Evolutionary conservation across 371 early-diverging fungal genomes (phyloP).

Genomic region (Mortierella sp.): DNA sequence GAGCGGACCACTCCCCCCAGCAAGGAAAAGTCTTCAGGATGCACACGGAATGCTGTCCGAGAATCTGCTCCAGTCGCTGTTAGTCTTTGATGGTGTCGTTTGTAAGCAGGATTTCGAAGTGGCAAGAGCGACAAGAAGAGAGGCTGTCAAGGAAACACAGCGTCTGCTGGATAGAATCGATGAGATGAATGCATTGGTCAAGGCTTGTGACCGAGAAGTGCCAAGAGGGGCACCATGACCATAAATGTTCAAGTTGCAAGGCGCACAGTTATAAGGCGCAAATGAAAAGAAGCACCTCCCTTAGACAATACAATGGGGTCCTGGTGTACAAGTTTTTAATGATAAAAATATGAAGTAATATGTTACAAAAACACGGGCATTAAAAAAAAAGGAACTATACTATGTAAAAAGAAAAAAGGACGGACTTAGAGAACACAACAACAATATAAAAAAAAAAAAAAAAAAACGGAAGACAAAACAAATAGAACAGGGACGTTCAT

Average conservation of each 20-base stretch:
- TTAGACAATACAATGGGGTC: too few relatives aligned
- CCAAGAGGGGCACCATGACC: too few relatives aligned
- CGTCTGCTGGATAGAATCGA: constrained; percentile 64
- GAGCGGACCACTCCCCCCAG: constrained; percentile 7
- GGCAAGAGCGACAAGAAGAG: constrained; percentile 67
- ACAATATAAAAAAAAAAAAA: background rate
- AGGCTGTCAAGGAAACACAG: constrained; percentile 66
- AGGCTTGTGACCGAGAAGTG: constrained; percentile 20
- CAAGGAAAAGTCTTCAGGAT: constrained; percentile 60
- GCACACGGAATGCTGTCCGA: constrained; percentile 63
- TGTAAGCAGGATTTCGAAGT: constrained; percentile 67
- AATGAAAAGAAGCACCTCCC: too few relatives aligned
- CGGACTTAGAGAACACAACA: background rate
- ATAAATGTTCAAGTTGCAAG: too few relatives aligned
- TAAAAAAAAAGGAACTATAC: background rate
- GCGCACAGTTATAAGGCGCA: too few relatives aligned
- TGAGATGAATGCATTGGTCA: constrained; percentile 47
- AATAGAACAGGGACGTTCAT: background rate
- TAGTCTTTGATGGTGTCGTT: constrained; percentile 66
- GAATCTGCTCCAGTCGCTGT: constrained; percentile 64
- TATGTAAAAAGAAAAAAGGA: constrained; percentile 4
- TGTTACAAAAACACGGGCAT: background rate
- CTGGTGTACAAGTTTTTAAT: too few relatives aligned
- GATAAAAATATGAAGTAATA: background rate
- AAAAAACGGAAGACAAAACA: background rate